Conservation (phyloP, 2,329 filamentous ascomycete genomes). For the Fusarium humuli region DNA sequence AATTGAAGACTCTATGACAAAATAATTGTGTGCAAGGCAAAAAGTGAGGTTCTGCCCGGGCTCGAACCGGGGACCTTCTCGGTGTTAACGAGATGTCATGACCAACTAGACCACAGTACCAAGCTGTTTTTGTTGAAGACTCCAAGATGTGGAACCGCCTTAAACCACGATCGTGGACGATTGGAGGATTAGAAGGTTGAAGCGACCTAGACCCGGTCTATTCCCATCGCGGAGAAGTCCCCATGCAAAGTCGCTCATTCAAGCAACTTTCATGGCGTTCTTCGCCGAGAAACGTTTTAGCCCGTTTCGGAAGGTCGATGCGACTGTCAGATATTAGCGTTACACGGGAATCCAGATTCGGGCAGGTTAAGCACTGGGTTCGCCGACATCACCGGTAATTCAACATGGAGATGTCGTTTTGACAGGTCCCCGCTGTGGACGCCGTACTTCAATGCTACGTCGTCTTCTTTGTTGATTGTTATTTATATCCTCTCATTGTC, state of each 20-base stretch:
- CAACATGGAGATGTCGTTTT: background rate
- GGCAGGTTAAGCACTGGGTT: background rate
- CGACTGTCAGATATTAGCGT: background rate
- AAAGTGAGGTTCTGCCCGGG: background rate
- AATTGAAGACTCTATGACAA: background rate
- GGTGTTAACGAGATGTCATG: background rate
- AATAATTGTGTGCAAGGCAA: accelerated
- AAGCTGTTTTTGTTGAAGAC: background rate
- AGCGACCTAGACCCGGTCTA: background rate
- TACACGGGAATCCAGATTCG: background rate
- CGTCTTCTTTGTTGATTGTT: accelerated
- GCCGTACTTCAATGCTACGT: background rate
- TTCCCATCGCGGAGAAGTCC: background rate
- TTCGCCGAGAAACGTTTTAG: background rate
- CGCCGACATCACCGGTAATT: background rate
- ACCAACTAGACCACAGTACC: background rate
- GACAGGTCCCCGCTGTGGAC: background rate
- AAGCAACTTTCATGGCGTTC: background rate
- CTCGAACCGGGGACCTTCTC: background rate
- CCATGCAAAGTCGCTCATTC: too few species aligned
- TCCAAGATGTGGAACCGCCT: accelerated
- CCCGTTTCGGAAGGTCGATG: background rate
- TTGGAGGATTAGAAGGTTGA: too few species aligned
- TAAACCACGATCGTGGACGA: too few species aligned
- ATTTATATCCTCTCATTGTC: background rate